A percentile compares a stretch with the other conserved stretches of the same genome.
Evolutionary conservation across 805 yeast species (phyloP).

Genomic region (Kregervanrija fluxuum): DNA sequence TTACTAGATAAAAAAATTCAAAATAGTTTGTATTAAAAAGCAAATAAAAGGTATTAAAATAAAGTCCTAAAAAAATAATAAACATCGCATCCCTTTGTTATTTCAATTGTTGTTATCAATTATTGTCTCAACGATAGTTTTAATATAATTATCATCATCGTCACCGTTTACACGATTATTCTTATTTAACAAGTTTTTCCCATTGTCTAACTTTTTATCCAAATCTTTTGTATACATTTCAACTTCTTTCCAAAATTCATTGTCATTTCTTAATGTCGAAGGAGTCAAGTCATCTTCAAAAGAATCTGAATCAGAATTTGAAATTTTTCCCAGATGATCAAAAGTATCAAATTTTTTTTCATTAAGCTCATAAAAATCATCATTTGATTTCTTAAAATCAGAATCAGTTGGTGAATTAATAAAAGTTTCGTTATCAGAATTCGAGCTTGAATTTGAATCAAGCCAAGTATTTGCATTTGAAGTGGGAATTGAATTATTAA

Average conservation of each 20-base stretch:
- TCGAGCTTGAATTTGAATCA: slow-evolving; percentile 6
- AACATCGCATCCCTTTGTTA: neutral
- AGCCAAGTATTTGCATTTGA: slow-evolving; percentile 25
- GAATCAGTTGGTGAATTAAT: slow-evolving; percentile 3
- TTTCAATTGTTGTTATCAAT: neutral
- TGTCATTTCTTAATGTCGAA: slow-evolving; percentile 11
- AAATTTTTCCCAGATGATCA: neutral
- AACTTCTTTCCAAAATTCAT: slow-evolving; percentile 25
- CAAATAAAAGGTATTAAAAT: no score
- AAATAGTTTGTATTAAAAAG: no score
- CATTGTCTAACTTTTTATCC: slow-evolving; percentile 9
- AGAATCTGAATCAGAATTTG: neutral
- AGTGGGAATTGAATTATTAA: slow-evolving; percentile 38
- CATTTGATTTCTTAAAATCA: slow-evolving; percentile 2
- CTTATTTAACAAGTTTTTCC: slow-evolving; percentile 8
- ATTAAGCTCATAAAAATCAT: neutral
- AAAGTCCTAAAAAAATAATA: no score
- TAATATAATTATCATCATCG: slow-evolving; percentile 9
- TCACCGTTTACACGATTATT: slow-evolving; percentile 5
- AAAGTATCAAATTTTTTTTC: neutral
- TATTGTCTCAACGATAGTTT: slow-evolving; percentile 13
- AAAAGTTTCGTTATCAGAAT: slow-evolving; percentile 5
- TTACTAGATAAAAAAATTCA: no score
- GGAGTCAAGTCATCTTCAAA: slow-evolving; percentile 10
- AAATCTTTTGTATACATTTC: slow-evolving; percentile 24